A percentile compares a stretch with the other conserved stretches of the same genome.
These are phyloP conservation scores for Chlorokybus atmophyticus DNA, from an alignment of 139 green algal species.

Conservation along the genomic window DNA sequence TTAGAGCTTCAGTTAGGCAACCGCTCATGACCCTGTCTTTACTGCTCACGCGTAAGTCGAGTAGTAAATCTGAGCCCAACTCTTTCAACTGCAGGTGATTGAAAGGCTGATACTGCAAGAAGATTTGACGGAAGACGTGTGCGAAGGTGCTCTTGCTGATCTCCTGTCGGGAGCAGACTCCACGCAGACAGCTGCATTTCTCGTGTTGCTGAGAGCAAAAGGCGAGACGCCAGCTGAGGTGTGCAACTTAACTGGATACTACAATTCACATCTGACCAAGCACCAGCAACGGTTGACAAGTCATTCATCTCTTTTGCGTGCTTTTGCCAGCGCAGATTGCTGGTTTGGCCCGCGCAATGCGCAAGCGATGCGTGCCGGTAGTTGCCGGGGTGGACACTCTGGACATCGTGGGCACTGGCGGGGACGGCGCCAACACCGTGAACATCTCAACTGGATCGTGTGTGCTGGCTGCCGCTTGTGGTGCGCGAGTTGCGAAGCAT, in stretches of 20 bases:
- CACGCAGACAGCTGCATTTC: constrained; percentile 77
- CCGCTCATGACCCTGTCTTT: too few relatives aligned
- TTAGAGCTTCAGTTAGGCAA: too few relatives aligned
- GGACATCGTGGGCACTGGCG: constrained; percentile 97
- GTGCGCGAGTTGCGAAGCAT: constrained; percentile 92
- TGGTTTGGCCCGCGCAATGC: constrained; percentile 76
- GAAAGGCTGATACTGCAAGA: too few relatives aligned
- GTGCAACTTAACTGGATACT: neutral
- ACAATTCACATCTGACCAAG: neutral
- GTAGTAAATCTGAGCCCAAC: too few relatives aligned
- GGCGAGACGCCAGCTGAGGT: constrained; percentile 90
- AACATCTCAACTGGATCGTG: constrained; percentile 96
- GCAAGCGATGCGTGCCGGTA: constrained; percentile 42
- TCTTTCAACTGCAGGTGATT: too few relatives aligned
- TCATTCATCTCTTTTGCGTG: neutral
- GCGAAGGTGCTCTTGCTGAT: too few relatives aligned
- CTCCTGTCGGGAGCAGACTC: constrained; percentile 56
- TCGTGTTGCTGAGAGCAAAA: constrained; percentile 91
- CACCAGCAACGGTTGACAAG: neutral
- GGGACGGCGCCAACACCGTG: constrained; percentile 90
- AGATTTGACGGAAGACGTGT: too few relatives aligned
- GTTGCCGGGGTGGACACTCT: constrained; percentile 36
- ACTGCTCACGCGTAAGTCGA: too few relatives aligned
- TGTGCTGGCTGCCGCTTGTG: constrained; percentile 83
- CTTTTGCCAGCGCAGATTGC: constrained; percentile 26